These are phyloP conservation scores for Fraxinus nigra DNA, from an alignment of 305 asterid genomes.

Conservation along the genomic window DNA sequence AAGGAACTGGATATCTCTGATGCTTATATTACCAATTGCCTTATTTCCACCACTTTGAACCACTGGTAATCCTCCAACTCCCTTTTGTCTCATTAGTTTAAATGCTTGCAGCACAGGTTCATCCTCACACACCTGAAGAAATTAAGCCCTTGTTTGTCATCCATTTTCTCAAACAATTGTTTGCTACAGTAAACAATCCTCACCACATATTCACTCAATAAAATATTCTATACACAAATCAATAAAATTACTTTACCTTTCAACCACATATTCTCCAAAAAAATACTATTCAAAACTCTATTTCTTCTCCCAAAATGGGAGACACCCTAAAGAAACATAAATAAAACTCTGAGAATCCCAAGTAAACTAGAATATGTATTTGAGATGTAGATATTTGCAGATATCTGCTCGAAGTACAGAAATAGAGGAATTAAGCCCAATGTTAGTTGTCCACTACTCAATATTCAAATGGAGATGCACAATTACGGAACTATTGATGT, in stretches of 20 bases:
- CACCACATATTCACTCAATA: too few relatives aligned
- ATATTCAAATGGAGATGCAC: not conserved
- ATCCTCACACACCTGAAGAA: conserved; percentile 66
- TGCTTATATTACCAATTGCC: conserved; percentile 95
- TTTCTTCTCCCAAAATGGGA: too few relatives aligned
- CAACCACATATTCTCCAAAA: too few relatives aligned
- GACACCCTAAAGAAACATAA: not conserved
- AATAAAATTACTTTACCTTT: too few relatives aligned
- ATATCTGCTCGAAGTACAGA: not conserved
- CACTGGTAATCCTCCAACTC: conserved; percentile 91
- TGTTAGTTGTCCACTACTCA: not conserved
- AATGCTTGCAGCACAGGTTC: conserved; percentile 97
- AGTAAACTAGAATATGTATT: not conserved
- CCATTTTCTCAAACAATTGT: too few relatives aligned
- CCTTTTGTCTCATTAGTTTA: conserved; percentile 79
- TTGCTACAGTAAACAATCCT: too few relatives aligned
- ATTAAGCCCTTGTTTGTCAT: too few relatives aligned
- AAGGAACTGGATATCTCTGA: conserved; percentile 93
- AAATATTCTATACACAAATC: too few relatives aligned
- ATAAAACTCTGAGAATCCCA: not conserved
- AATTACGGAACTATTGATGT: not conserved
- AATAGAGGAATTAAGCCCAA: not conserved
- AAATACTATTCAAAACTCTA: too few relatives aligned
- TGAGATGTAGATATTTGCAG: not conserved
- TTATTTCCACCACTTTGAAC: conserved; percentile 62